A percentile compares a stretch with the other conserved stretches of the same genome.
phyloP scores from a whole-genome alignment of 352 stramenopile species.

The Vaucheria bursata region DNA sequence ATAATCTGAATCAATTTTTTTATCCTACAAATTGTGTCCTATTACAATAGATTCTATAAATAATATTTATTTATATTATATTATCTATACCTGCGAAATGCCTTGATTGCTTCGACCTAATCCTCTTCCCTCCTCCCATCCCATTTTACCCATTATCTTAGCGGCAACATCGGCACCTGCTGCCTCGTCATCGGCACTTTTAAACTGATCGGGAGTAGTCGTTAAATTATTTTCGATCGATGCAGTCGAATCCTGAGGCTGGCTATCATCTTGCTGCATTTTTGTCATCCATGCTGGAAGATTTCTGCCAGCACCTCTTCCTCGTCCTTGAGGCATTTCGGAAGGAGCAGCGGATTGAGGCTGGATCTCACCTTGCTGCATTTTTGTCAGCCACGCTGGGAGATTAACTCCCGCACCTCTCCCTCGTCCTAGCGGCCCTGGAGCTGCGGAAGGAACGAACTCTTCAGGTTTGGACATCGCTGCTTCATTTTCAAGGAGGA shows the following conservation, averaged over 20 bases:
- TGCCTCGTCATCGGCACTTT: neutral
- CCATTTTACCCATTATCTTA: slow-evolving; percentile 40
- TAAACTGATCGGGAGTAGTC: slow-evolving; percentile 6
- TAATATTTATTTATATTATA: too few species aligned
- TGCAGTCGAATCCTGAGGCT: neutral
- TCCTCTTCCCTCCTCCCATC: slow-evolving; percentile 58
- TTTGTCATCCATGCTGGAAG: slow-evolving; percentile 82
- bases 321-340: neutral
- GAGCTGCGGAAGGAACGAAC: neutral
- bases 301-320: slow-evolving; percentile 64
- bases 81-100: too few species aligned
- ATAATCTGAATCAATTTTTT: too few species aligned
- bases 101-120: neutral
- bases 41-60: too few species aligned
- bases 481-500: neutral
- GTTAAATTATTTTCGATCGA: neutral
- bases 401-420: slow-evolving; percentile 69
- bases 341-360: neutral
- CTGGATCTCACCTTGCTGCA: neutral
- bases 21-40: too few species aligned
- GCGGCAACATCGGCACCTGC: slow-evolving; percentile 21
- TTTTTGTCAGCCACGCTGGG: slow-evolving; percentile 77
- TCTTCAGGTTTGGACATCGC: neutral
- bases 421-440: neutral
- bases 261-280: slow-evolving; percentile 2